Conservation (phyloP, 108 stramenopile genomes). For the Asterionellopsis glacialis region DNA sequence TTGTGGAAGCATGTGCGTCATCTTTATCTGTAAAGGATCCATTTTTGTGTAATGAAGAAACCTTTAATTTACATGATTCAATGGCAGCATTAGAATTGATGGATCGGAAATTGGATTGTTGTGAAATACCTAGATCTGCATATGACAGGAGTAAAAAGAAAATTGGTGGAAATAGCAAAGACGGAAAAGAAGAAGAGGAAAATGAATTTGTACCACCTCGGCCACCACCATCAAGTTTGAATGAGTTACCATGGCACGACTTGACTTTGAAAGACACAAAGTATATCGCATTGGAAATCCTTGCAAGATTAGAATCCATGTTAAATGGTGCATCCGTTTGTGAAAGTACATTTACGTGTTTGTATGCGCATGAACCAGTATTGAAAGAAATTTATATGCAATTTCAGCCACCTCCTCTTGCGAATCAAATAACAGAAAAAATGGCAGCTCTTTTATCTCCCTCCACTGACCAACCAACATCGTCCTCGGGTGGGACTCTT, state of each 20-base stretch:
- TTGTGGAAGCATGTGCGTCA: constrained; percentile 40
- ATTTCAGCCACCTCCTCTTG: constrained; percentile 4
- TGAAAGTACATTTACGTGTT: constrained; percentile 81
- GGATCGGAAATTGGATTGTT: constrained; percentile 90
- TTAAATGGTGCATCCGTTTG: constrained; percentile 76
- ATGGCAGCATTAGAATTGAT: constrained; percentile 90
- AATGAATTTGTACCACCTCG: constrained; percentile 32
- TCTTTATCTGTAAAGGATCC: constrained; percentile 39
- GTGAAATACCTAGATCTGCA: constrained; percentile 54
- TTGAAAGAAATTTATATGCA: constrained; percentile 56
- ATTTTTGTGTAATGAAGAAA: constrained; percentile 46
- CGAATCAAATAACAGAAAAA: neutral
- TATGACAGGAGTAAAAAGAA: neutral
- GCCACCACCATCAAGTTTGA: constrained; percentile 34
- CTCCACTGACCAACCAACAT: neutral
- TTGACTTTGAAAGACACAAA: constrained; percentile 35
- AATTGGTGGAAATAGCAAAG: neutral
- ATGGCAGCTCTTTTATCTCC: neutral
- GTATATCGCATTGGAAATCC: constrained; percentile 28
- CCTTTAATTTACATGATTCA: constrained; percentile 79
- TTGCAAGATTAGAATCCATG: constrained; percentile 45
- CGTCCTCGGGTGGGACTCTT: neutral
- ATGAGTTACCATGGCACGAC: constrained; percentile 53
- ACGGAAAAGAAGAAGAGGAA: no score
- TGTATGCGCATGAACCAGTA: constrained; percentile 74